A percentile compares a stretch with the other conserved stretches of the same genome.
Conservation (phyloP, 2,329 filamentous ascomycete species). For the Fusarium hainanense region DNA sequence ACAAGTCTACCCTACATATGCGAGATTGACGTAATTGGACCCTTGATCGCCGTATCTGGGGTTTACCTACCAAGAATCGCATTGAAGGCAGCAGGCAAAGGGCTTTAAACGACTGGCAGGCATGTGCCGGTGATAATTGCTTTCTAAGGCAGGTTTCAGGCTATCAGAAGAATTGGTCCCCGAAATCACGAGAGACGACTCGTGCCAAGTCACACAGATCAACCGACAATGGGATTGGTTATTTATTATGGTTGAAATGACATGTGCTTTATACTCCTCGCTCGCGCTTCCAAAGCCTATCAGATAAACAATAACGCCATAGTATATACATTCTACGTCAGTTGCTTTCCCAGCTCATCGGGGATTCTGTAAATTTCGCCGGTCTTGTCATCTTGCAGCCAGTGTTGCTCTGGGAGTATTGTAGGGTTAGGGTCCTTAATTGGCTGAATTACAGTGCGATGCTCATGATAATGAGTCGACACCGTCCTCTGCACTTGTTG, state of each 20-base stretch:
- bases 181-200: neutral
- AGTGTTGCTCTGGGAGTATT: conserved; percentile 38
- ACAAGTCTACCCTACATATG: too few relatives aligned
- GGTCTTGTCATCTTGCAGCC: conserved; percentile 38
- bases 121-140: neutral
- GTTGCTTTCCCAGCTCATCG: conserved; percentile 28
- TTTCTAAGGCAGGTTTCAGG: neutral
- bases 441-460: conserved; percentile 39
- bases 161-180: neutral
- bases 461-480: too few relatives aligned
- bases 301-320: neutral
- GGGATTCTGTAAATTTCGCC: conserved; percentile 46
- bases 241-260: neutral
- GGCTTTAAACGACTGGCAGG: neutral
- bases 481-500: too few relatives aligned
- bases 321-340: conserved; percentile 10
- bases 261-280: conserved; percentile 2
- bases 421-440: conserved; percentile 40
- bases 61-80: neutral
- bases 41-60: too few relatives aligned
- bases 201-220: neutral
- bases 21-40: too few relatives aligned
- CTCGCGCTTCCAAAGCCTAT: neutral
- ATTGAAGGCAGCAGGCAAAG: neutral
- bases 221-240: neutral